phyloP scores from a whole-genome alignment of 805 yeast genomes.

The Kodamaea leandrae region DNA sequence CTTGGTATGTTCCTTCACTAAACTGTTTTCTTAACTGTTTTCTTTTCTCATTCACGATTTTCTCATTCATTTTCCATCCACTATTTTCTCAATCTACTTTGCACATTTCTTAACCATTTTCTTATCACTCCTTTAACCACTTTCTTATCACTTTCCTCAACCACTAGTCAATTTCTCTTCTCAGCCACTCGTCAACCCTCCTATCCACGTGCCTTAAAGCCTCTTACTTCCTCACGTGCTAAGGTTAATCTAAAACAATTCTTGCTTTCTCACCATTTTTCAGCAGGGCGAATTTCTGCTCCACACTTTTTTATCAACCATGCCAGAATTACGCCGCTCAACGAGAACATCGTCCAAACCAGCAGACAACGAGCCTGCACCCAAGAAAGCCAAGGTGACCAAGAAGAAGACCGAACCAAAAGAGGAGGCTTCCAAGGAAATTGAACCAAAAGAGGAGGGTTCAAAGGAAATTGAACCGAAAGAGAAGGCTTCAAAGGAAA shows the following conservation, averaged over 20 bases:
- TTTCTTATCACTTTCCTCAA: neutral
- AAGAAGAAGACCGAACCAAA: constrained; percentile 13
- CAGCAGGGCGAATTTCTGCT: neutral
- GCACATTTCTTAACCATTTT: neutral
- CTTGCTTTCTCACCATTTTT: neutral
- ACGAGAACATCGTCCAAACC: constrained; percentile 24
- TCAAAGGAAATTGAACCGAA: constrained; percentile 3
- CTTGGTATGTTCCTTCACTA: too few species aligned
- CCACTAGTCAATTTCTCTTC: too few species aligned
- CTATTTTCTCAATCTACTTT: too few species aligned
- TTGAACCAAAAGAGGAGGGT: neutral
- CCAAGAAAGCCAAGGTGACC: constrained; percentile 11
- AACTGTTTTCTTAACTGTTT: too few species aligned
- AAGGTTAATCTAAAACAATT: too few species aligned
- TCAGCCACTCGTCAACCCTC: too few species aligned
- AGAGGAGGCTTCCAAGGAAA: constrained; percentile 12
- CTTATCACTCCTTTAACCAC: neutral
- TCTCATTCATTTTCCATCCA: too few species aligned
- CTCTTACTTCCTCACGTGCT: too few species aligned
- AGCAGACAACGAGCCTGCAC: constrained; percentile 10
- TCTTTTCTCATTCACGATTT: too few species aligned
- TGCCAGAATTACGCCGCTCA: constrained; percentile 42
- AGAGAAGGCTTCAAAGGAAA: constrained; percentile 15
- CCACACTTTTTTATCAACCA: constrained; percentile 7
- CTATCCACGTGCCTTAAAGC: too few species aligned